Conservation (phyloP, 1,139 yeast species). For the Zygotorulaspora mrakii region DNA sequence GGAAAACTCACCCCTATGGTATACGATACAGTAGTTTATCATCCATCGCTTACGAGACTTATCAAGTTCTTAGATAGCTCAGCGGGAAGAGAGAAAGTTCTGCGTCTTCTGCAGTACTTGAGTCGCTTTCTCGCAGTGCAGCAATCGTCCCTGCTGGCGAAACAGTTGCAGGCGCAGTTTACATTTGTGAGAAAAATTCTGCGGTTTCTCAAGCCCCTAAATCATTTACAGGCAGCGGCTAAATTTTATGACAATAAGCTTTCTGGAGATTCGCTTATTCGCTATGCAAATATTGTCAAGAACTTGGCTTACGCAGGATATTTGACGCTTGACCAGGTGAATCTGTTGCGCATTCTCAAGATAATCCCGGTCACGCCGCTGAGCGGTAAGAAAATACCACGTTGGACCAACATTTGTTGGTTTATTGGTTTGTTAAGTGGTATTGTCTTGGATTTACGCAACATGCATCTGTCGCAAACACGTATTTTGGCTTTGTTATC, state of each 20-base stretch:
- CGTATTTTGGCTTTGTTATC: slow-evolving; percentile 26
- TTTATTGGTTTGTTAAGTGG: slow-evolving; percentile 65
- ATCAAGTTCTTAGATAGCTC: slow-evolving; percentile 64
- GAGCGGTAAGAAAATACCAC: slow-evolving; percentile 39
- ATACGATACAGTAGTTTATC: slow-evolving; percentile 63
- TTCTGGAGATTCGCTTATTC: slow-evolving; percentile 54
- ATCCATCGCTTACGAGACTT: slow-evolving; percentile 65
- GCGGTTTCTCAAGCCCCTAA: slow-evolving; percentile 80
- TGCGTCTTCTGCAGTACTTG: slow-evolving; percentile 78
- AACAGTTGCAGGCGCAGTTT: slow-evolving; percentile 57
- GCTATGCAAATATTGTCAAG: slow-evolving; percentile 52
- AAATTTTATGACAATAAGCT: slow-evolving; percentile 69
- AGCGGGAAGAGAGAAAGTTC: slow-evolving; percentile 74
- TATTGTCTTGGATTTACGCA: slow-evolving; percentile 51
- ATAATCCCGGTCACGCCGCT: slow-evolving; percentile 37
- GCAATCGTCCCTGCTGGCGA: slow-evolving; percentile 53
- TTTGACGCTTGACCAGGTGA: slow-evolving; percentile 67
- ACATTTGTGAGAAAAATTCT: slow-evolving; percentile 66
- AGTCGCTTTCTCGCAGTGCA: slow-evolving; percentile 66
- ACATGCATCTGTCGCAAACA: slow-evolving; percentile 39
- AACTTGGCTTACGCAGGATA: slow-evolving; percentile 75
- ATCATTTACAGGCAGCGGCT: slow-evolving; percentile 67
- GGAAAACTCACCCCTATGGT: too few relatives aligned
- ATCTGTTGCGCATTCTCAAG: slow-evolving; percentile 54
- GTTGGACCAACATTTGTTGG: slow-evolving; percentile 66